These are phyloP conservation scores for Mortierella sp. DNA, from an alignment of 371 early-diverging fungal genomes.

Conservation along the genomic window DNA sequence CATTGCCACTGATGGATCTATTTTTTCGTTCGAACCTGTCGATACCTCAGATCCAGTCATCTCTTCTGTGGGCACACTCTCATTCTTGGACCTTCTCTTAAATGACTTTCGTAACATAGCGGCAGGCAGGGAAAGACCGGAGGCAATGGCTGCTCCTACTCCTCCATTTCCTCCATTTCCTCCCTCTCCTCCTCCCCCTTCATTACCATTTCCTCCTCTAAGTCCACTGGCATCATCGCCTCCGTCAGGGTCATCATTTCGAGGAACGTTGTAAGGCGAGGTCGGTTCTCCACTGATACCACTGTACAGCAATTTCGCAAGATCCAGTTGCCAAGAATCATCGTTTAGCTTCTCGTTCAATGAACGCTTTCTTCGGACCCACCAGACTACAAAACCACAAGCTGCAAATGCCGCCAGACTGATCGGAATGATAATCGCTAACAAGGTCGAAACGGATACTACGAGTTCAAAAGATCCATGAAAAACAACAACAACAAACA, in stretches of 20 bases:
- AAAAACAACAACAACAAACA: not conserved
- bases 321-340: conserved; percentile 59
- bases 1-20: too few relatives aligned
- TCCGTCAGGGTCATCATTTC: conserved; percentile 13
- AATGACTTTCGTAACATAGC: too few relatives aligned
- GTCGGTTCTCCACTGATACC: conserved; percentile 32
- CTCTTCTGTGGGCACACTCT: too few relatives aligned
- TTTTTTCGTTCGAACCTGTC: too few relatives aligned
- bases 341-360: conserved; percentile 47
- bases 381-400: conserved; percentile 1
- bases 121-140: too few relatives aligned
- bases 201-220: not conserved
- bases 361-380: conserved; percentile 35
- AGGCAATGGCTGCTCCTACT: too few relatives aligned
- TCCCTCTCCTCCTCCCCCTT: too few relatives aligned
- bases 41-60: too few relatives aligned
- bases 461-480: not conserved
- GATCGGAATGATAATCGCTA: conserved; percentile 51
- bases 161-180: too few relatives aligned
- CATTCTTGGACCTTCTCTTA: too few relatives aligned
- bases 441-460: conserved; percentile 18
- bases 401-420: conserved; percentile 19
- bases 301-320: conserved; percentile 40
- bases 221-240: not conserved
- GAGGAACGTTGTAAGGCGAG: conserved; percentile 10